Base-by-base conservation (phyloP, 208 protist species). In the Trypanosoma conorhini region DNA sequence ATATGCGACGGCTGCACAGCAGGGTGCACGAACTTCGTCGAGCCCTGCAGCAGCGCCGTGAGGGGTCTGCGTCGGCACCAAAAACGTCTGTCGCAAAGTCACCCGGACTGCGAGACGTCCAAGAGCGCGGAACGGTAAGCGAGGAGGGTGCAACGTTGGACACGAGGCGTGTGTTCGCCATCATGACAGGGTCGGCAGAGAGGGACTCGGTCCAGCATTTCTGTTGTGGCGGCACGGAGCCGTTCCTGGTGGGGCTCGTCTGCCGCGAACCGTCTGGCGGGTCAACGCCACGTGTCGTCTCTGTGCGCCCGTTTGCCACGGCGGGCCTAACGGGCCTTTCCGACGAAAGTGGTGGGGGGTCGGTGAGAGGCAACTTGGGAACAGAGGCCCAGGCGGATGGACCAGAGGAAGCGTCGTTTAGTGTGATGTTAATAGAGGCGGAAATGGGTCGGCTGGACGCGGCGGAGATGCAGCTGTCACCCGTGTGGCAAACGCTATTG, bases 401-500 rank as follows among this genome's bases (percentile, higher is more conserved):
- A 54, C 12, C 12, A 24, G n/a, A 1, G 21, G 22, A 54, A 24
- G 1, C 3, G 12, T 54, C 50, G 7, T 54, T 54, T 8, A 54
- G 64, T 33, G 57, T 76, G 40, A 40, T 76, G 55, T 28, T 76
- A 33, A 21, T 76, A 1, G 56, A 60, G 21, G 30, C 51, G 9
- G 48, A 54, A 17, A 19, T 76, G 35, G 12, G 40, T 0, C 30
- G 60, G 33, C n/a, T 26, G 30, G 19, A 21, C 7, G 24, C 33
- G 4, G 28, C 38, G n/a, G n/a, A 42, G 19, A 38, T 26, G n/a
- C 22, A 56, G 33, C 26, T 15, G 7, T 70, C 64, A 9, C 50
- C 62, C 13, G 57, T 76, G 46, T 76, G 71, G 71, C 46, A 40
- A 52, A 48, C 71, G 31, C 56, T 76, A 30, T 31, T 76, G 21